A percentile compares a stretch with the other conserved stretches of the same genome.
phyloP scores from a whole-genome alignment of 1,284 basidiomycete species.

The Phenoliferia sp. region DNA sequence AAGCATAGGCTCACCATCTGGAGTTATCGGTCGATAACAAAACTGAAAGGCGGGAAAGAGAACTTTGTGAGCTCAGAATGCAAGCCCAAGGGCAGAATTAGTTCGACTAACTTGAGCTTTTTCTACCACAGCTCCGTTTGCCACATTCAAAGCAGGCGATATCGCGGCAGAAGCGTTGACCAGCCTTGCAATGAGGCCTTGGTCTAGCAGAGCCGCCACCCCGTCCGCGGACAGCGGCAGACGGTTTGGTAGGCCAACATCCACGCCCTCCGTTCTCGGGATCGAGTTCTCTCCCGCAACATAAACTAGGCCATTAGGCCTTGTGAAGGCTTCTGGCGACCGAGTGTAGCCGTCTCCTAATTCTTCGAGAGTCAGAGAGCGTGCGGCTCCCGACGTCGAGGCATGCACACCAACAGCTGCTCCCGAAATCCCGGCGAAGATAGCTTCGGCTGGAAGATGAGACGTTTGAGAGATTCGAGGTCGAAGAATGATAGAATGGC shows the following conservation, averaged over 20 bases:
- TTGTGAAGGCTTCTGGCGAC: conserved; percentile 22
- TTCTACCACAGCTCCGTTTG: conserved; percentile 24
- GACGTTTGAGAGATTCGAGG: conserved; percentile 1
- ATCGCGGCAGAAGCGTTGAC: conserved; percentile 16
- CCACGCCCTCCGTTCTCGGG: not conserved
- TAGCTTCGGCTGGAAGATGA: conserved; percentile 12
- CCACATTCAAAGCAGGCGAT: conserved; percentile 20
- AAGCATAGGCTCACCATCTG: conserved; percentile 24
- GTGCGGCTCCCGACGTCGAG: conserved; percentile 15
- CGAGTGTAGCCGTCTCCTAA: conserved; percentile 16
- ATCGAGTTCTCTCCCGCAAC: conserved; percentile 31
- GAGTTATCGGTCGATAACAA: conserved; percentile 27
- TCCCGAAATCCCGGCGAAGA: conserved; percentile 27
- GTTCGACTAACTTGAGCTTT: conserved; percentile 17
- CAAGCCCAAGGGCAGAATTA: too few species aligned
- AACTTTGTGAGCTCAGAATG: not conserved
- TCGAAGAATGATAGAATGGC: conserved; percentile 28
- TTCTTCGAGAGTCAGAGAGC: conserved; percentile 18
- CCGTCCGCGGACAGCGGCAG: conserved; percentile 18
- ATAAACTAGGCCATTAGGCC: conserved; percentile 20
- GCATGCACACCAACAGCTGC: conserved; percentile 23
- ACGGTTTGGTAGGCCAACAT: conserved; percentile 6
- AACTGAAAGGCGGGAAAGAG: conserved; percentile 15
- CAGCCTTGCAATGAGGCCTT: conserved; percentile 9
- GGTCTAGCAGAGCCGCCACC: conserved; percentile 20